Evolutionary conservation across 2,329 filamentous ascomycete genomes (phyloP).

Genomic region (Ceratocystis diversiconidia): DNA sequence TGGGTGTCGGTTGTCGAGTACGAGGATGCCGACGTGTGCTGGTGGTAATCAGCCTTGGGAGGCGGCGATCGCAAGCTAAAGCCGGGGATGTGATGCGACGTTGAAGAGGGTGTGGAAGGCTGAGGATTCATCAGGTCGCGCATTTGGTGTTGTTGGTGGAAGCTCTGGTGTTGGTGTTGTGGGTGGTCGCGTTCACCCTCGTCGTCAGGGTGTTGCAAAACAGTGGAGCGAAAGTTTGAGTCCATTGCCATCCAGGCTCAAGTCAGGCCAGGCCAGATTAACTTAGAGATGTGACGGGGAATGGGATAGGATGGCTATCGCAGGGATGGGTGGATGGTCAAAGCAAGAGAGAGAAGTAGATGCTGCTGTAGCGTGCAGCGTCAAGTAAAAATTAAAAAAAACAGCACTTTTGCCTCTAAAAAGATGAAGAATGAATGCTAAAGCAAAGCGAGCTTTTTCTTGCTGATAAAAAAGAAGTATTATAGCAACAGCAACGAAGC

Average conservation of each 20-base stretch:
- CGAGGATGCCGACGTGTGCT: not conserved
- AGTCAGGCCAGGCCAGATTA: no score
- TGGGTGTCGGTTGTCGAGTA: not conserved
- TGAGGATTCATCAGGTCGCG: conserved; percentile 35
- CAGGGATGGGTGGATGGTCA: not conserved
- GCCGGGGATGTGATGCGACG: conserved; percentile 29
- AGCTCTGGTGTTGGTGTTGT: conserved; percentile 21
- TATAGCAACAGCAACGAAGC: not conserved
- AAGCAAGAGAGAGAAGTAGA: not conserved
- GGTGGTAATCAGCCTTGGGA: not conserved
- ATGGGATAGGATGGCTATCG: not conserved
- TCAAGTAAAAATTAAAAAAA: no score
- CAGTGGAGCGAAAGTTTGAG: conserved; percentile 35
- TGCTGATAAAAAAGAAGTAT: not conserved
- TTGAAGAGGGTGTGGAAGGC: conserved; percentile 19
- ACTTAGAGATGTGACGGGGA: conserved; percentile 9
- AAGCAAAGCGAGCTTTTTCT: not conserved
- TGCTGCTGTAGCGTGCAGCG: not conserved
- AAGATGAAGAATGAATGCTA: not conserved
- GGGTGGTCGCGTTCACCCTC: conserved; percentile 25
- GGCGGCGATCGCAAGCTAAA: conserved; percentile 39
- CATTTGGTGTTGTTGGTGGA: conserved; percentile 24
- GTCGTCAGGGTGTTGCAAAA: conserved; percentile 34
- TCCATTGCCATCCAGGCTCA: conserved; percentile 27
- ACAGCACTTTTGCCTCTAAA: not conserved